Conservation (phyloP, 345 rosid genomes). For the Salix koriyanagi region DNA sequence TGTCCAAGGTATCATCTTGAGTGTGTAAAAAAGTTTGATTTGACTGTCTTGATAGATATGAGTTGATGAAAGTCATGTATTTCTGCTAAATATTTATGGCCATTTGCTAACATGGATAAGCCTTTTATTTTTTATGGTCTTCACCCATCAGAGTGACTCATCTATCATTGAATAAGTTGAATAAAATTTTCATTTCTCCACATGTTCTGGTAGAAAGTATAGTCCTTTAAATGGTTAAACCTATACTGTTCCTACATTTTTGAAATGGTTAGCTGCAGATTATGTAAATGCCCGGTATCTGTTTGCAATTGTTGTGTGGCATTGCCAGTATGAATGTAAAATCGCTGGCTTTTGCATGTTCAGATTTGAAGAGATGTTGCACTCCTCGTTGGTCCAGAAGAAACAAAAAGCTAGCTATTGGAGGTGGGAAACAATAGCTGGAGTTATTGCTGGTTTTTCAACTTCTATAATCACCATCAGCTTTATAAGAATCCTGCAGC, state of each 20-base stretch:
- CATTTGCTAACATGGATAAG: not conserved
- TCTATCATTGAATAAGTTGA: not conserved
- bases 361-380: slow-evolving; percentile 44
- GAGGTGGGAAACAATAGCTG: slow-evolving; percentile 54
- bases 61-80: not conserved
- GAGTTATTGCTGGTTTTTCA: slow-evolving; percentile 51
- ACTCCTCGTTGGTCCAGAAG: slow-evolving; percentile 32
- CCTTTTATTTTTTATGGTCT: not conserved
- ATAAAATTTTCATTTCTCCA: not conserved
- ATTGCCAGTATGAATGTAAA: not conserved
- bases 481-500: slow-evolving; percentile 34
- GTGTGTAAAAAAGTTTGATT: not conserved
- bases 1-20: not conserved
- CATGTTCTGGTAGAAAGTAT: not conserved
- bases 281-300: not conserved
- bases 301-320: not conserved
- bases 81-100: not conserved
- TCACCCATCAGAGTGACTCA: not conserved
- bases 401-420: slow-evolving; percentile 33
- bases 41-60: not conserved
- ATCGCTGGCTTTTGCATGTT: not conserved
- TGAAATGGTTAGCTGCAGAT: not conserved
- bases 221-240: not conserved
- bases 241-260: too few relatives aligned
- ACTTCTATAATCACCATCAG: slow-evolving; percentile 52